Evolutionary conservation across 31 red algal species (phyloP).

Genomic region (Odonthalia washingtoniensis): DNA sequence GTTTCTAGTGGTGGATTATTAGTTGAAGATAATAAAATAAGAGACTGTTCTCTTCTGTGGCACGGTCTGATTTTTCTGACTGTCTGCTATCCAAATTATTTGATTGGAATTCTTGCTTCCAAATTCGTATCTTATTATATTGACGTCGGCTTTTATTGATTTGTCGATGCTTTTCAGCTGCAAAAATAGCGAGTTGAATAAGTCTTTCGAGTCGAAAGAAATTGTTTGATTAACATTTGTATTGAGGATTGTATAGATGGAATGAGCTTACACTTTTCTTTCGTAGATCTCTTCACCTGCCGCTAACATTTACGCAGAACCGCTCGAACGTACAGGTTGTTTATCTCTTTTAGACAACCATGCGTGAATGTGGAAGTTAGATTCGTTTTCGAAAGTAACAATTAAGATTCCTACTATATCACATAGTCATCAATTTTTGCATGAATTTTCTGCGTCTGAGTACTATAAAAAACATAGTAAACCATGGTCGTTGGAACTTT

Average conservation of each 20-base stretch:
- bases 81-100: neutral
- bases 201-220: constrained; percentile 1
- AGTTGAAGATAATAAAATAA: too few species aligned
- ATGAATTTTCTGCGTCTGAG: neutral
- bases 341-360: neutral
- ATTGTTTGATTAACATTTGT: neutral
- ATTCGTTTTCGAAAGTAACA: neutral
- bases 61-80: too few species aligned
- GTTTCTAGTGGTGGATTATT: too few species aligned
- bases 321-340: neutral
- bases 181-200: neutral
- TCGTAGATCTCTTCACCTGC: neutral
- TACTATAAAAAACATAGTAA: neutral
- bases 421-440: neutral
- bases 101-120: neutral
- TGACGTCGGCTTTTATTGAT: neutral
- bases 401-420: neutral
- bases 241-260: neutral
- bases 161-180: neutral
- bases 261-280: neutral
- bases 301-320: neutral
- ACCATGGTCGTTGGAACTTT: neutral
- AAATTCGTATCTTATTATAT: neutral
- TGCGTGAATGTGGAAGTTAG: neutral
- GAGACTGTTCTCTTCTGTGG: too few species aligned